Conservation (phyloP, 2,329 filamentous ascomycete genomes). For the Calonectria leucothoes region DNA sequence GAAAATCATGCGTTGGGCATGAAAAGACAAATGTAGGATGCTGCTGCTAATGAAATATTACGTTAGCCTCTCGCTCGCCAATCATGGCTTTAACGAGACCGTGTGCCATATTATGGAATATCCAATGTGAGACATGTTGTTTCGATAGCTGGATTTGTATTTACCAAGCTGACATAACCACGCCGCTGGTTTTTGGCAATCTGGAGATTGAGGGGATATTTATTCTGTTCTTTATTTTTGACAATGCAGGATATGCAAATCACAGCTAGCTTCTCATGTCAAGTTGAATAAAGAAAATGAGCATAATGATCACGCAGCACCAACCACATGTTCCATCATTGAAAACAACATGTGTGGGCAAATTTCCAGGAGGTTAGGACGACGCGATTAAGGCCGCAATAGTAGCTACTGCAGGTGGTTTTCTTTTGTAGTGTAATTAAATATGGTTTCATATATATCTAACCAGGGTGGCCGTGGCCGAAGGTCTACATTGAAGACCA, state of each 20-base stretch:
- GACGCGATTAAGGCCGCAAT: no score
- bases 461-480: no score
- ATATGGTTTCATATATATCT: no score
- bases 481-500: no score
- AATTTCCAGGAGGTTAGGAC: no score
- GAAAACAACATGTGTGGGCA: no score
- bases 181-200: no score
- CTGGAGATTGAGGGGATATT: neutral
- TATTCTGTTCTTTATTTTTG: neutral
- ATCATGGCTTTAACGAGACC: neutral
- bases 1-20: neutral
- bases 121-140: neutral
- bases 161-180: neutral
- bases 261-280: neutral
- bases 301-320: neutral
- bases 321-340: neutral
- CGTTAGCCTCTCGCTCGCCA: neutral
- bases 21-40: neutral
- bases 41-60: neutral
- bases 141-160: neutral
- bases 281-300: neutral
- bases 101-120: neutral
- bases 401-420: no score
- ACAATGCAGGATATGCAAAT: neutral
- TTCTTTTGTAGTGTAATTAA: no score